phyloP scores from a whole-genome alignment of 768 basidiomycete genomes.

The Trametes punicea region DNA sequence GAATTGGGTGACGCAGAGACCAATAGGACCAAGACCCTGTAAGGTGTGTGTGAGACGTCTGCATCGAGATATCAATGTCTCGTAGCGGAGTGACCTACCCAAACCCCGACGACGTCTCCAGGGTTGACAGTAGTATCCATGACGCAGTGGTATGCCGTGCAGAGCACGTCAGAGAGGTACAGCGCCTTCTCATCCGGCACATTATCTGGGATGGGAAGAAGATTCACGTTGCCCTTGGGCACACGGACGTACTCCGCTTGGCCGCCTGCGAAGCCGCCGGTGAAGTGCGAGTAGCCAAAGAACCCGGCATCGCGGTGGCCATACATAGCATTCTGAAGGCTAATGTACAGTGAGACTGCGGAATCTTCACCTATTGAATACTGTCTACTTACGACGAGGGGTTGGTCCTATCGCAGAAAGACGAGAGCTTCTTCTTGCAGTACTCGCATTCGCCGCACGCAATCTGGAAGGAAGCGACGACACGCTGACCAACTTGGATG shows the following conservation, averaged over 20 bases:
- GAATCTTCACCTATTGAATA: neutral
- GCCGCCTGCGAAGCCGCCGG: slow-evolving; percentile 70
- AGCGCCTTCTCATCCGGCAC: slow-evolving; percentile 61
- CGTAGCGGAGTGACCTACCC: slow-evolving; percentile 43
- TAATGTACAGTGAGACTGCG: slow-evolving; percentile 17
- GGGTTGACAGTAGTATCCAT: slow-evolving; percentile 70
- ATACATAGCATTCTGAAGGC: slow-evolving; percentile 56
- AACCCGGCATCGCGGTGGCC: slow-evolving; percentile 68
- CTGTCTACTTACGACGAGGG: slow-evolving; percentile 46
- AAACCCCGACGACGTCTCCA: slow-evolving; percentile 69
- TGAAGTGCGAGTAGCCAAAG: slow-evolving; percentile 70
- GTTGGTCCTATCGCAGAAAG: slow-evolving; percentile 74
- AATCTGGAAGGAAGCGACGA: slow-evolving; percentile 78
- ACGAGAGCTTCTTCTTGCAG: slow-evolving; percentile 70
- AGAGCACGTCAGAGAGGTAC: slow-evolving; percentile 59
- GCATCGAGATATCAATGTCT: neutral
- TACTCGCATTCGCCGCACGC: slow-evolving; percentile 70
- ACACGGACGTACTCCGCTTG: slow-evolving; percentile 76
- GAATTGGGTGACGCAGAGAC: slow-evolving; percentile 57
- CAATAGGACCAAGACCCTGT: slow-evolving; percentile 66
- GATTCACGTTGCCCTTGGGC: slow-evolving; percentile 68
- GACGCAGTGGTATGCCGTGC: slow-evolving; percentile 72
- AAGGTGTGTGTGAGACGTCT: neutral
- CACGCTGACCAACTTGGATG: slow-evolving; percentile 60
- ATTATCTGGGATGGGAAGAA: slow-evolving; percentile 63